phyloP scores from a whole-genome alignment of 208 protist genomes.

The Leishmania gerbilli region DNA sequence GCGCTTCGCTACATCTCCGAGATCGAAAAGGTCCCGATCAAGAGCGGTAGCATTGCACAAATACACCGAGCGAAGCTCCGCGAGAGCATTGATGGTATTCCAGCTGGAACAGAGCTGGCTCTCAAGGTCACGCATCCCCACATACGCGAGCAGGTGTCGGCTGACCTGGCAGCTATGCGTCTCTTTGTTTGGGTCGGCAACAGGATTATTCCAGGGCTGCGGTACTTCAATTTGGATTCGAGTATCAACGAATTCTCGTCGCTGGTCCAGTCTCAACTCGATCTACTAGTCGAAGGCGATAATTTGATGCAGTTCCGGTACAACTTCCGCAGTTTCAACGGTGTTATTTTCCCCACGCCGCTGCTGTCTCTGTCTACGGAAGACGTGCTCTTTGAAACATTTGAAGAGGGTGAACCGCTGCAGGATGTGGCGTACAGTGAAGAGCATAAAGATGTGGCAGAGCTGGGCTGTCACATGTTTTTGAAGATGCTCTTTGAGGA shows the following conservation, averaged over 20 bases:
- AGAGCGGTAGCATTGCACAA: slow-evolving; percentile 93
- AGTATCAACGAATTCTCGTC: slow-evolving; percentile 79
- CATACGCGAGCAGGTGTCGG: slow-evolving; percentile 66
- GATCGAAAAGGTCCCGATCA: slow-evolving; percentile 83
- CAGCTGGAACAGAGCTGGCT: slow-evolving; percentile 81
- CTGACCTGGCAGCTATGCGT: slow-evolving; percentile 78
- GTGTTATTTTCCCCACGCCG: slow-evolving; percentile 86
- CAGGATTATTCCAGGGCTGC: slow-evolving; percentile 53
- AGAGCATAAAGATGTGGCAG: slow-evolving; percentile 67
- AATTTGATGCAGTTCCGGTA: slow-evolving; percentile 85
- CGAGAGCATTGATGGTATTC: slow-evolving; percentile 72
- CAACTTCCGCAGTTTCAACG: slow-evolving; percentile 76
- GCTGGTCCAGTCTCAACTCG: slow-evolving; percentile 84
- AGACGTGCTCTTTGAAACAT: slow-evolving; percentile 89
- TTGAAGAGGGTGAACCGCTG: slow-evolving; percentile 82
- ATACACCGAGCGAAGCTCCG: slow-evolving; percentile 84
- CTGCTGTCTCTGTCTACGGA: slow-evolving; percentile 58
- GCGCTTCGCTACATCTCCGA: slow-evolving; percentile 68
- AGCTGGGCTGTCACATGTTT: slow-evolving; percentile 91
- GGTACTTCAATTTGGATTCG: slow-evolving; percentile 69
- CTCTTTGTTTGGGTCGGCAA: slow-evolving; percentile 52
- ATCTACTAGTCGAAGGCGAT: slow-evolving; percentile 83
- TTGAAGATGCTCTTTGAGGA: slow-evolving; percentile 95
- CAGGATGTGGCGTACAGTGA: slow-evolving; percentile 46
- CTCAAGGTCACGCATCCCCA: slow-evolving; percentile 93